Conservation (phyloP, 441 rosid genomes). For the Pelargonium fulgidum region DNA sequence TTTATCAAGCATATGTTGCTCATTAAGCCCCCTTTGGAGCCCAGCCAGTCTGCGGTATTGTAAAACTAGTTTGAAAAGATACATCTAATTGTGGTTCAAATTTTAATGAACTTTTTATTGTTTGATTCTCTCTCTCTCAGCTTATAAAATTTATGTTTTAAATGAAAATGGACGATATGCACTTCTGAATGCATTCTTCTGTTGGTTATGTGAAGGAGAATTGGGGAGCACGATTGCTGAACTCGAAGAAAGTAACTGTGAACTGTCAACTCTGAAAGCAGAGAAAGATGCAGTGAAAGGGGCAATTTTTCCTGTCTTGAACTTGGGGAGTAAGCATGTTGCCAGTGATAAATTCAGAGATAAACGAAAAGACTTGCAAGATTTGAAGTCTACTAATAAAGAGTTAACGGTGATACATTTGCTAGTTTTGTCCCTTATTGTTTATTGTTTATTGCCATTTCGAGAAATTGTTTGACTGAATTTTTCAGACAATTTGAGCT, state of each 20-base stretch:
- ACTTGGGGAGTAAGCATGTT: slow-evolving; percentile 54
- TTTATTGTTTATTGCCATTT: slow-evolving; percentile 15
- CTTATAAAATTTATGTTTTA: not conserved
- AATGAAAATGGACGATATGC: slow-evolving; percentile 15
- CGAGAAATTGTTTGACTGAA: slow-evolving; percentile 21
- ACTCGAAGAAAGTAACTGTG: slow-evolving; percentile 59
- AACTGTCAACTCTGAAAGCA: slow-evolving; percentile 66
- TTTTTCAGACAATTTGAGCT: slow-evolving; percentile 23
- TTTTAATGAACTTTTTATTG: not conserved
- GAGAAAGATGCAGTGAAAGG: slow-evolving; percentile 84
- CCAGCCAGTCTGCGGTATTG: too few relatives aligned
- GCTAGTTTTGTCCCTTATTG: slow-evolving; percentile 15
- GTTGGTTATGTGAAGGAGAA: slow-evolving; percentile 52
- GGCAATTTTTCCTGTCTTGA: slow-evolving; percentile 67
- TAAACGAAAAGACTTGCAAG: slow-evolving; percentile 65
- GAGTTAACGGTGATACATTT: slow-evolving; percentile 53
- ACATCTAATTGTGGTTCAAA: too few relatives aligned
- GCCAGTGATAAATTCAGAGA: slow-evolving; percentile 55
- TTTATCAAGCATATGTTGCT: too few relatives aligned
- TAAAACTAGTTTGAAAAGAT: too few relatives aligned
- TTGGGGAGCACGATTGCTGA: slow-evolving; percentile 55
- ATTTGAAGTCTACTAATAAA: slow-evolving; percentile 66
- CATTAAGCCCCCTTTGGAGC: too few relatives aligned
- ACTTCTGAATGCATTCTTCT: slow-evolving; percentile 15
- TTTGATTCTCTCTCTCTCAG: not conserved